Evolutionary conservation across 495 filamentous ascomycete genomes (phyloP), one percentile per base, ranked within the genome.

Genomic region (Annulohypoxylon maeteangense): DNA sequence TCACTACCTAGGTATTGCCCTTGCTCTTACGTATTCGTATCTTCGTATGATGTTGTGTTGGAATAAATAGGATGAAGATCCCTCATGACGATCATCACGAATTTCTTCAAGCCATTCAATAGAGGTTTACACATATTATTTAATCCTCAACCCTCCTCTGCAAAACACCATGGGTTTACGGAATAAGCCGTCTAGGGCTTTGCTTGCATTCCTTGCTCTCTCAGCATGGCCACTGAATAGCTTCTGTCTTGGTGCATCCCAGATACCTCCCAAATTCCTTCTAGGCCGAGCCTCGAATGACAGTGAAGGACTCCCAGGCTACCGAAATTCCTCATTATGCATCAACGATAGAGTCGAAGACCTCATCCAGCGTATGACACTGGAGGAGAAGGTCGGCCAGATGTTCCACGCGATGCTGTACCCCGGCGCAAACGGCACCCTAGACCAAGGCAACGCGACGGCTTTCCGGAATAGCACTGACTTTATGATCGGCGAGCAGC

Each of bases 331-430:
- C 58, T 68, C 70, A 18, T 42, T 68, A 57, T 65, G 83, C 6
- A 78, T 89, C 8, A 83, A 89, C 31, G 82, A 81, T 34, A 81
- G 88, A 27, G 83, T 90, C 36, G 75, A 82, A 29, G 87, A 90
- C 70, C 78, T 90, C 32, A 55, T 90, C 59, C 77, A 82, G 11
- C 79, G 87, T 31, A 90, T 90, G 88, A 90, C 86, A 0, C 78
- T 88, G 38, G 82, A 87, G 60, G 88, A 90, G 62, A 90, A 90
- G 67, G 82, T 83, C 59, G 81, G 83, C 6, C 88, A 90, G 75
- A 82, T 90, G 75, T 84, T 87, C 53, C 86, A 88, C 34, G 42
- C 69, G 11, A 68, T 68, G 72, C 22, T 75, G 22, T 63, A 38
- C 29, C 50, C 62, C 65, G 72, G 72, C 0, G 36, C 72, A 6